Percentiles rank a stretch among this genome's conserved stretches.
These are phyloP conservation scores for Melocanna baccifera DNA, from an alignment of 176 grass and related monocot species.

Conservation along the genomic window DNA sequence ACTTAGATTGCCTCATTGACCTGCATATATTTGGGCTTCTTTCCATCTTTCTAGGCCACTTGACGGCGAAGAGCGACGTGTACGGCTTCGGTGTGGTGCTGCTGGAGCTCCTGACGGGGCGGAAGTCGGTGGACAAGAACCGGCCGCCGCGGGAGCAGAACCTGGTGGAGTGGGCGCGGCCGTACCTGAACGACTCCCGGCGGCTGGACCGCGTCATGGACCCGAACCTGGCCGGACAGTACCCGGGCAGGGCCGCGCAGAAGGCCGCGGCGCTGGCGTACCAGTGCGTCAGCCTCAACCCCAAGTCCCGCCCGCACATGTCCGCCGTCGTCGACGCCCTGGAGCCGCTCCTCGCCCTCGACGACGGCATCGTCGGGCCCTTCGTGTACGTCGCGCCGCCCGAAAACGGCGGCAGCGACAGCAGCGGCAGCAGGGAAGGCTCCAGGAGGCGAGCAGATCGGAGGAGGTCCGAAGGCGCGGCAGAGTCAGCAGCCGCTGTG, in stretches of 20 bases:
- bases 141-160: conserved; percentile 65
- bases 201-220: conserved; percentile 75
- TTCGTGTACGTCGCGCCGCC: conserved; percentile 62
- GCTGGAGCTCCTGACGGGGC: conserved; percentile 61
- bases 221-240: conserved; percentile 56
- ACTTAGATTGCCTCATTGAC: background rate
- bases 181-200: conserved; percentile 58
- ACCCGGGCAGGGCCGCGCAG: conserved; percentile 50
- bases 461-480: background rate
- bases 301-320: conserved; percentile 72
- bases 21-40: background rate
- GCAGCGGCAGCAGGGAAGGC: background rate
- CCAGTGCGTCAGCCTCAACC: conserved; percentile 63
- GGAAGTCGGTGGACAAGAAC: conserved; percentile 65
- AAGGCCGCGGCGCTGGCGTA: conserved; percentile 50
- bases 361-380: conserved; percentile 47
- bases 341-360: conserved; percentile 69
- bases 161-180: conserved; percentile 71
- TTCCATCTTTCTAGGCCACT: conserved; percentile 33
- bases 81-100: conserved; percentile 80
- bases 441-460: conserved; percentile 18
- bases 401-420: background rate
- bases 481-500: background rate
- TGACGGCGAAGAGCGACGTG: conserved; percentile 83
- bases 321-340: conserved; percentile 62